Evolutionary conservation across 129 eudicot species (phyloP).

Genomic region (Logfia minima): DNA sequence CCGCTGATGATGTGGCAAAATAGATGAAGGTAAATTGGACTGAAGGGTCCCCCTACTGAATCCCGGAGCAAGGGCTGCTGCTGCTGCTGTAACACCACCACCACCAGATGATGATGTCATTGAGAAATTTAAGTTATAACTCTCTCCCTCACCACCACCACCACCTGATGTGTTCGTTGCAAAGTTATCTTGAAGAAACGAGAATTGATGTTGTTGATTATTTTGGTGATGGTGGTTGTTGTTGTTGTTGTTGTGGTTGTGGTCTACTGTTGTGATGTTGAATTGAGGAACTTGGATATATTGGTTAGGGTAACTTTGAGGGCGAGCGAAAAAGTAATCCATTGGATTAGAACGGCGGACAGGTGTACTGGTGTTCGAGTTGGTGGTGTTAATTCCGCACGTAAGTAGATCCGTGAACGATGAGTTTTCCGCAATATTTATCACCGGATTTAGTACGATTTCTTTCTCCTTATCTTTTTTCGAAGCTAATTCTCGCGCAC

Average conservation of each 20-base stretch:
- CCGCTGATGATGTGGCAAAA: conserved; percentile 51
- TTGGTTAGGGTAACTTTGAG: conserved; percentile 15
- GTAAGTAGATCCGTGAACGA: conserved; percentile 82
- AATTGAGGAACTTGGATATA: conserved; percentile 41
- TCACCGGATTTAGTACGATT: conserved; percentile 30
- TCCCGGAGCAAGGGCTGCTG: conserved; percentile 51
- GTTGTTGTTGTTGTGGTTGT: conserved; percentile 10
- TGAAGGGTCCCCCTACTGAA: conserved; percentile 99
- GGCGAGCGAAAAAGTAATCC: conserved; percentile 52
- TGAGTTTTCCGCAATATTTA: conserved; percentile 49
- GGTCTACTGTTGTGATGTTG: conserved; percentile 4
- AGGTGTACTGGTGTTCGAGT: background rate
- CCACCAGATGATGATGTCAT: conserved; percentile 43
- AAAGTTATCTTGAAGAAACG: conserved; percentile 61
- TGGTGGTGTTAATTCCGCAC: conserved; percentile 40
- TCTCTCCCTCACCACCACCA: conserved; percentile 40
- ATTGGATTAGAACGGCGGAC: conserved; percentile 20
- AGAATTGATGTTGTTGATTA: conserved; percentile 60
- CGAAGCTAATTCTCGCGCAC: conserved; percentile 69
- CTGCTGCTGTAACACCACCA: background rate
- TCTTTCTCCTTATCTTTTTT: conserved; percentile 67
- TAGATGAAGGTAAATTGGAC: conserved; percentile 71
- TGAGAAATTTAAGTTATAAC: conserved; percentile 65
- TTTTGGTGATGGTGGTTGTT: conserved; percentile 25
- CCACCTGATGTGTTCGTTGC: conserved; percentile 42